Evolutionary conservation across 768 basidiomycete species (phyloP), one percentile per base, ranked within the genome.

Genomic region (Exidia glandulosa): DNA sequence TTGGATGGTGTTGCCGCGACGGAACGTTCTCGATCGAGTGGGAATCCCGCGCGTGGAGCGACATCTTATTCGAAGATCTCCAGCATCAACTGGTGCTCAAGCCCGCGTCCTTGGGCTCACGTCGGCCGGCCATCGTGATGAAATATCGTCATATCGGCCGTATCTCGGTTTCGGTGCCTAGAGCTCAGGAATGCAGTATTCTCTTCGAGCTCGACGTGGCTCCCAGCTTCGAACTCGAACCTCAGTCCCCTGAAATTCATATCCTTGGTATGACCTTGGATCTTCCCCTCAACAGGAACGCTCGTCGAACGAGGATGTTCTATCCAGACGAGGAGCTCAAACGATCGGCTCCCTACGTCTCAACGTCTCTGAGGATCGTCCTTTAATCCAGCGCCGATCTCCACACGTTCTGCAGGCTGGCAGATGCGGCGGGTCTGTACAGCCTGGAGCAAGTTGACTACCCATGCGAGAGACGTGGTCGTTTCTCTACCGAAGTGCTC

Each of bases 1-100:
- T 84, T 63, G 80, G 82, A 14, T 83, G 83, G 83, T 72, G 76
- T 63, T 85, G 83, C 60, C 75, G 83, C n/a, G 83, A 84, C 64
- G 67, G 71, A 4, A 73, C 76, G 0, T 77, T 80, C 60, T 88
- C 85, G 16, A 68, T 80, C 54, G 84, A 87, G 68, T 83, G 79
- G 76, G 81, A 59, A 25, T 29, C 27, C 16, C 7, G 16, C 27
- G 25, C 9, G 9, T 54, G 50, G 50, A 4, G 25, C 4, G 25
- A 27, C 14, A 13, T 54, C 2, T 13, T 14, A 3, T 54, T 54
- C 10, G 50, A 54, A 27, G 27, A 54, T 25, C 7, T 27, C 25
- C 25, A 9, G 50, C 6, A 25, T 6, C 27, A 31, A 13, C 2
- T 54, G 7, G 50, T 54, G 25, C 19, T 54, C 50, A 54, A 6